These are phyloP conservation scores for Akanthomyces muscarius DNA, from an alignment of 2,329 filamentous ascomycete species.

Conservation along the genomic window DNA sequence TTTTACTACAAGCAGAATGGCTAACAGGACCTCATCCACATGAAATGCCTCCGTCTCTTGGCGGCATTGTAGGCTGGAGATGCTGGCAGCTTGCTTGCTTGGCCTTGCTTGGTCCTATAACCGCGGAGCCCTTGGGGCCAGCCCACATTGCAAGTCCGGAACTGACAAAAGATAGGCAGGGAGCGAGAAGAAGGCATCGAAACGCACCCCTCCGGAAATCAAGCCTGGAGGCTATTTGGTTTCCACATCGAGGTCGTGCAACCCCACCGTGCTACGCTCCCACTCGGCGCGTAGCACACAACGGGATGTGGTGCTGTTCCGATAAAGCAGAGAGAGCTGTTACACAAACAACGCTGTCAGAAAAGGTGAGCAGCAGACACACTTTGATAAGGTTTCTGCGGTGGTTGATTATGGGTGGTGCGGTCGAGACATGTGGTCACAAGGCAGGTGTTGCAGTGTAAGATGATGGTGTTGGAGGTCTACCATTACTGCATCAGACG, in stretches of 20 bases:
- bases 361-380: conserved; percentile 5
- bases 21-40: neutral
- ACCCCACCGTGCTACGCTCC: neutral
- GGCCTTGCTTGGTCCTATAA: neutral
- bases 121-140: neutral
- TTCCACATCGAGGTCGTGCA: neutral
- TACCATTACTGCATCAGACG: neutral
- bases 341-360: neutral
- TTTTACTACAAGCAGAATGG: neutral
- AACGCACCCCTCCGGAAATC: neutral
- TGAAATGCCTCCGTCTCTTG: neutral
- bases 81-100: neutral
- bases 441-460: neutral
- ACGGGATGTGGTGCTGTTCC: neutral
- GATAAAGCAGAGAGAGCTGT: neutral
- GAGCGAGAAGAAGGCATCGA: neutral
- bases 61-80: neutral
- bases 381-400: neutral
- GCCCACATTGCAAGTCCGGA: neutral
- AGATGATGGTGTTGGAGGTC: neutral
- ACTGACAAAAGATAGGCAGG: neutral
- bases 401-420: neutral
- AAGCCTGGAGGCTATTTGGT: neutral
- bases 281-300: conserved; percentile 4
- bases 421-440: conserved; percentile 11